phyloP scores from a whole-genome alignment of 2,329 filamentous ascomycete genomes.

The Fusarium denticulatum region DNA sequence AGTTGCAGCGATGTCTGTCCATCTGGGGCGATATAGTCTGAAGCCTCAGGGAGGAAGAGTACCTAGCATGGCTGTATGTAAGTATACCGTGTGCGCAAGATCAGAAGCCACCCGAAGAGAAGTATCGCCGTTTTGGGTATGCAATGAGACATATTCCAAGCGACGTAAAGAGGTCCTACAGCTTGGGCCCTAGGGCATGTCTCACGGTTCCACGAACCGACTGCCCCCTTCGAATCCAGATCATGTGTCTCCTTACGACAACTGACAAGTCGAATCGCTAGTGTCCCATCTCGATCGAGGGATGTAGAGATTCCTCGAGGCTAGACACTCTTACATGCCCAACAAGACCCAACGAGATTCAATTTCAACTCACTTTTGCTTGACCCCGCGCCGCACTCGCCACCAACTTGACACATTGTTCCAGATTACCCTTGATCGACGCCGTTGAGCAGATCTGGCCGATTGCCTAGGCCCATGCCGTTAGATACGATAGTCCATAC shows the following conservation, averaged over 20 bases:
- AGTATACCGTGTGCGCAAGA: conserved; percentile 39
- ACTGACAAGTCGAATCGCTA: conserved; percentile 4
- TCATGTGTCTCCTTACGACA: background rate
- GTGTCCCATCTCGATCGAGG: conserved; percentile 28
- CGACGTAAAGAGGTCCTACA: conserved; percentile 18
- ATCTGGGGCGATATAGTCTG: conserved; percentile 83
- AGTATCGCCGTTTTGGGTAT: conserved; percentile 25
- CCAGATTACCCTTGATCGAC: conserved; percentile 80
- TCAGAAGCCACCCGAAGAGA: background rate
- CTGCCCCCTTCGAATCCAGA: conserved; percentile 11
- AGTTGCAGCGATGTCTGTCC: conserved; percentile 75
- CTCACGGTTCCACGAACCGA: conserved; percentile 32
- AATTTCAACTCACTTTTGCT: conserved; percentile 72
- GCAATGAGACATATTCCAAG: background rate
- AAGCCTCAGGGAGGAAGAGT: conserved; percentile 91
- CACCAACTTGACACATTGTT: conserved; percentile 78
- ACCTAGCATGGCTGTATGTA: conserved; percentile 57
- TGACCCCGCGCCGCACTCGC: conserved; percentile 78
- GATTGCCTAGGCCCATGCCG: conserved; percentile 68
- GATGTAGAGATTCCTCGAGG: conserved; percentile 13
- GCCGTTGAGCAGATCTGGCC: conserved; percentile 90
- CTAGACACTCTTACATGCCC: conserved; percentile 13
- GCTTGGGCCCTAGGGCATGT: conserved; percentile 27
- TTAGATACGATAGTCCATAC: conserved; percentile 21
- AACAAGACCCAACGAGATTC: background rate